Evolutionary conservation across 2,329 filamentous ascomycete species (phyloP).

Genomic region (Pseudogymnoascus pannorum): DNA sequence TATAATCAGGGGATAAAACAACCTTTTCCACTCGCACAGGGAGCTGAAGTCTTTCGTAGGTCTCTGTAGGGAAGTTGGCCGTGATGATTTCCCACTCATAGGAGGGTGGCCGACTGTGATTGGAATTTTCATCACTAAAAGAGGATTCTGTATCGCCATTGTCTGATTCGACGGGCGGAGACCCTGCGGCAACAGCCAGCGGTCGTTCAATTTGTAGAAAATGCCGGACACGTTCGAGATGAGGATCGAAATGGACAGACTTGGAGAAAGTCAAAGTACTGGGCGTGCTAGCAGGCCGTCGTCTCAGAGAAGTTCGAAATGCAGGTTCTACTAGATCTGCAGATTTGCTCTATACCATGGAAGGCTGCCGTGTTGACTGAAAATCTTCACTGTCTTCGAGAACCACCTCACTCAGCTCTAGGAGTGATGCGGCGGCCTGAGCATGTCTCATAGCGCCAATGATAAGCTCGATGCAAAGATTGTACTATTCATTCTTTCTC

Average conservation of each 20-base stretch:
- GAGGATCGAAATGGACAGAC: slow-evolving; percentile 93
- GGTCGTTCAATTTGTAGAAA: slow-evolving; percentile 92
- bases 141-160: slow-evolving; percentile 87
- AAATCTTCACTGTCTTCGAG: too few relatives aligned
- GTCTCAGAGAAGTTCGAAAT: slow-evolving; percentile 66
- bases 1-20: slow-evolving; percentile 81
- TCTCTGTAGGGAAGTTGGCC: slow-evolving; percentile 71
- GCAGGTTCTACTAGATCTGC: too few relatives aligned
- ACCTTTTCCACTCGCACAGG: slow-evolving; percentile 76
- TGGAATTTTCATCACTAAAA: slow-evolving; percentile 55
- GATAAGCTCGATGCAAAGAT: too few relatives aligned
- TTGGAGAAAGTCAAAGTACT: slow-evolving; percentile 94
- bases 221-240: slow-evolving; percentile 91
- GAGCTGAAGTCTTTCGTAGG: slow-evolving; percentile 51
- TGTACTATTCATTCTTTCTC: too few relatives aligned
- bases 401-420: too few relatives aligned
- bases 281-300: slow-evolving; percentile 90
- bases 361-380: too few relatives aligned
- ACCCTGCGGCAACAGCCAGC: slow-evolving; percentile 86
- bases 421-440: too few relatives aligned
- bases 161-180: slow-evolving; percentile 82
- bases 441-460: too few relatives aligned
- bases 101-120: slow-evolving; percentile 36
- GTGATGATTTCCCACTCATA: slow-evolving; percentile 85
- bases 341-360: too few relatives aligned